Conservation (phyloP, 2,329 filamentous ascomycete genomes). For the Penicillium paneum region DNA sequence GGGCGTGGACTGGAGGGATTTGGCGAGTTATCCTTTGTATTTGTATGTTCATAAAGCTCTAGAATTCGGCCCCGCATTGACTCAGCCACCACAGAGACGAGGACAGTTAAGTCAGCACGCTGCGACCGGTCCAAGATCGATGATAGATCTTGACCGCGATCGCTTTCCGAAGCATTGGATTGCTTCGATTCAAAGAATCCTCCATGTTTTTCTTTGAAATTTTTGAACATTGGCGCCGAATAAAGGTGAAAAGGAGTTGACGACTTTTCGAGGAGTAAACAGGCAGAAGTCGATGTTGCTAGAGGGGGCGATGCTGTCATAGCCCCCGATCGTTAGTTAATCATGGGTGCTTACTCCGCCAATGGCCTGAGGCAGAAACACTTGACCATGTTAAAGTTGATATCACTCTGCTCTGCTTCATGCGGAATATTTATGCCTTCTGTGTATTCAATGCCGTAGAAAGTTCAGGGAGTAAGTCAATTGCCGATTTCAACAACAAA, state of each 20-base stretch:
- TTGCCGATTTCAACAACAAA: constrained; percentile 65
- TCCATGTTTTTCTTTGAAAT: constrained; percentile 33
- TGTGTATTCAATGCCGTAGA: neutral
- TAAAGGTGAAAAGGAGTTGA: neutral
- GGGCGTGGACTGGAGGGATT: neutral
- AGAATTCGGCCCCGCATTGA: constrained; percentile 41
- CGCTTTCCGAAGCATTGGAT: constrained; percentile 21
- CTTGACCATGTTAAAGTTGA: neutral
- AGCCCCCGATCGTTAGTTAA: neutral
- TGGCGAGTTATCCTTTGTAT: neutral
- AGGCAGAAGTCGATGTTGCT: neutral
- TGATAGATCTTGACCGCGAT: constrained; percentile 40
- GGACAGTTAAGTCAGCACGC: constrained; percentile 42
- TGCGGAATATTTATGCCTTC: neutral
- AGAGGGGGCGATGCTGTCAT: constrained; percentile 11
- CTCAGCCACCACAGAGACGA: constrained; percentile 40
- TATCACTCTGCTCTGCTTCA: neutral
- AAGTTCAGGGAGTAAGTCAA: neutral
- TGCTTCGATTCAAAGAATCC: constrained; percentile 29
- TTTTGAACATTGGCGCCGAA: constrained; percentile 31
- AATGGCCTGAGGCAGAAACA: constrained; percentile 4
- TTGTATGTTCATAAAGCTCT: constrained; percentile 36
- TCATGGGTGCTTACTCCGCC: constrained; percentile 2
- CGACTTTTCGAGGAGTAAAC: neutral
- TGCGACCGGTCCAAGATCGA: constrained; percentile 43